Conservation (phyloP, 2,329 filamentous ascomycete species). For the Verticillium klebahnii region DNA sequence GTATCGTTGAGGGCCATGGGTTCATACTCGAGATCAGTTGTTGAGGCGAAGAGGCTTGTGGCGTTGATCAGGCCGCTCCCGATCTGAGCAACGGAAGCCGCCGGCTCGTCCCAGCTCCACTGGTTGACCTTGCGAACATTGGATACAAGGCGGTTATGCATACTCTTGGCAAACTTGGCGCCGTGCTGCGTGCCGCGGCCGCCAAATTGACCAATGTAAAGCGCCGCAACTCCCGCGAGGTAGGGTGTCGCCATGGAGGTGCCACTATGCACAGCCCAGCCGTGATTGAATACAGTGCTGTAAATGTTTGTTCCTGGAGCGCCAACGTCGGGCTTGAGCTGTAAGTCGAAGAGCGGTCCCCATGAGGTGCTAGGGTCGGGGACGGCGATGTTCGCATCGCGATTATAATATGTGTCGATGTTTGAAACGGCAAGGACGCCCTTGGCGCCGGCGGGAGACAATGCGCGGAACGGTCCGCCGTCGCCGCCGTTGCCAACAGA, state of each 20-base stretch:
- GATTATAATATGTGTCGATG: conserved; percentile 17
- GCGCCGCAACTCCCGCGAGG: conserved; percentile 35
- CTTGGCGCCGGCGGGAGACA: conserved; percentile 31
- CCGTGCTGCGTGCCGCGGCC: conserved; percentile 23
- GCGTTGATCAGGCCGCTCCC: conserved; percentile 37
- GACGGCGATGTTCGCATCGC: conserved; percentile 26
- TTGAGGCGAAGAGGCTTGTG: conserved; percentile 32
- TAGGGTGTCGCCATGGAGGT: conserved; percentile 46
- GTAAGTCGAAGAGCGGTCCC: conserved; percentile 33
- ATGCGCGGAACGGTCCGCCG: conserved; percentile 40
- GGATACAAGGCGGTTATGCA: conserved; percentile 25
- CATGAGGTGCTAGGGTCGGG: conserved; percentile 24
- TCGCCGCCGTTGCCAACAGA: conserved; percentile 47
- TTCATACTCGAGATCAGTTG: conserved; percentile 28
- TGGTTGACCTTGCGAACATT: conserved; percentile 22
- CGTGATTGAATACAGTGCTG: conserved; percentile 35
- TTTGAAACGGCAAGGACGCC: conserved; percentile 35
- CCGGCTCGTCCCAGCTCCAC: conserved; percentile 15
- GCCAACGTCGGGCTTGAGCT: conserved; percentile 37
- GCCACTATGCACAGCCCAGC: conserved; percentile 34
- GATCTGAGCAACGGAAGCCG: conserved; percentile 29
- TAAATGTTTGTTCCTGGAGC: conserved; percentile 35
- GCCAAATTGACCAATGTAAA: conserved; percentile 26
- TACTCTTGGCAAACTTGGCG: conserved; percentile 20
- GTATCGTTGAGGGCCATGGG: conserved; percentile 42